phyloP scores from a whole-genome alignment of 2,329 filamentous ascomycete species.

The Clonostachys sp. region DNA sequence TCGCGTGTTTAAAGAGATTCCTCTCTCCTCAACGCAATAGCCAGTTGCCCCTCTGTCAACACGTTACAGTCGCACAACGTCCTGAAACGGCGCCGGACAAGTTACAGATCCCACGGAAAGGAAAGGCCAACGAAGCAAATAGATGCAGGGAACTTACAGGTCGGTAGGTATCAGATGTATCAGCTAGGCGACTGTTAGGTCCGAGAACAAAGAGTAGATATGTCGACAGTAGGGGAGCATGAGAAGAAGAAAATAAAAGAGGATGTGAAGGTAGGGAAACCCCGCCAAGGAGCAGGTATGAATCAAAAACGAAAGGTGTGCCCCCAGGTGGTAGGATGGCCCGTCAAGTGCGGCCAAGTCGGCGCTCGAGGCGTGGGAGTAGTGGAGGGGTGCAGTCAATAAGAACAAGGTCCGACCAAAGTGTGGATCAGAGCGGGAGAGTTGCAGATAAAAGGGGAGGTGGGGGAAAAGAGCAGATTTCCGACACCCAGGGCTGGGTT shows the following conservation, averaged over 20 bases:
- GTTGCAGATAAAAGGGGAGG: conserved; percentile 37
- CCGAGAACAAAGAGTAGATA: background rate
- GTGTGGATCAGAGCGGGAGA: conserved; percentile 39
- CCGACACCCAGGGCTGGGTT: conserved; percentile 3
- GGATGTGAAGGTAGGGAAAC: background rate
- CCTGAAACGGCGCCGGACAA: too few species aligned
- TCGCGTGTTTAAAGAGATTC: background rate
- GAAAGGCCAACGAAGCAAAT: too few species aligned
- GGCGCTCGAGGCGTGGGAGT: conserved; percentile 5
- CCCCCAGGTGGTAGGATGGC: too few species aligned
- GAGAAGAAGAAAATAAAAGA: background rate
- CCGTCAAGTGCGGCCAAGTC: too few species aligned
- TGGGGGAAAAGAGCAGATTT: conserved; percentile 21
- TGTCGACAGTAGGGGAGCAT: too few species aligned
- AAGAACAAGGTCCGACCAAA: conserved; percentile 20
- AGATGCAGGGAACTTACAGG: background rate
- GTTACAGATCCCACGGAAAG: too few species aligned
- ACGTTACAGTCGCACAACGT: too few species aligned
- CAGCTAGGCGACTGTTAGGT: background rate
- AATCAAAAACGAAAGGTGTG: too few species aligned
- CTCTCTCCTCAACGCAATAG: background rate
- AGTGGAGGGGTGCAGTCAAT: conserved; percentile 26
- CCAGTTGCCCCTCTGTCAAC: too few species aligned
- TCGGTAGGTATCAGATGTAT: conserved; percentile 1
- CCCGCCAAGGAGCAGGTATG: too few species aligned